Percentiles rank a stretch among this genome's conserved stretches.
Conservation (phyloP, 2,329 filamentous ascomycete genomes). For the Ambrosiella cleistominuta region DNA sequence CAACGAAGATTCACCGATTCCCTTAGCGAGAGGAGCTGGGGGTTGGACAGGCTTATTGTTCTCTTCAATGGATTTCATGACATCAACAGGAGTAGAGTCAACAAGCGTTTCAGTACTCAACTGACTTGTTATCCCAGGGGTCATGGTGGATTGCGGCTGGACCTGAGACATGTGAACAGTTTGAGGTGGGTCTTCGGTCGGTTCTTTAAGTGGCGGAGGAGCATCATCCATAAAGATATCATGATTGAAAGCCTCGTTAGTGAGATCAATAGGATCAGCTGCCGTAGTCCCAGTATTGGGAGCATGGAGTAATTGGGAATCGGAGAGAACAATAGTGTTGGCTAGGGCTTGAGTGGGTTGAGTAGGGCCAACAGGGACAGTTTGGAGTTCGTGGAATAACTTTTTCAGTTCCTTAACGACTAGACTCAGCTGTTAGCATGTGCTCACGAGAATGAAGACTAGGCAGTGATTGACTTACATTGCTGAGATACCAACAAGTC, state of each 20-base stretch:
- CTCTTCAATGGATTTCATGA: not conserved
- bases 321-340: constrained; percentile 54
- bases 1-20: not conserved
- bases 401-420: constrained; percentile 56
- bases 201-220: not conserved
- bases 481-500: constrained; percentile 50
- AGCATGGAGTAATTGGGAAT: constrained; percentile 10
- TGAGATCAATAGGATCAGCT: not conserved
- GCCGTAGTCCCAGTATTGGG: not conserved
- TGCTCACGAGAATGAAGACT: not conserved
- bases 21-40: not conserved
- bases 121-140: not conserved
- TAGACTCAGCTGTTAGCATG: constrained; percentile 19
- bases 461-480: constrained; percentile 38
- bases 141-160: not conserved
- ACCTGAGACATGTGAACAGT: constrained; percentile 9
- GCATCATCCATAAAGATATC: constrained; percentile 11
- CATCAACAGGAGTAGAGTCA: not conserved
- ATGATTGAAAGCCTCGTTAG: not conserved
- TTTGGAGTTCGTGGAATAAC: constrained; percentile 55
- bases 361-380: constrained; percentile 42
- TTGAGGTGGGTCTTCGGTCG: not conserved
- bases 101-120: constrained; percentile 8
- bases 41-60: not conserved
- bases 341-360: constrained; percentile 62